Evolutionary conservation across 805 yeast genomes (phyloP), one percentile per base, ranked within the genome.

Genomic region (Lipomyces yamadae): DNA sequence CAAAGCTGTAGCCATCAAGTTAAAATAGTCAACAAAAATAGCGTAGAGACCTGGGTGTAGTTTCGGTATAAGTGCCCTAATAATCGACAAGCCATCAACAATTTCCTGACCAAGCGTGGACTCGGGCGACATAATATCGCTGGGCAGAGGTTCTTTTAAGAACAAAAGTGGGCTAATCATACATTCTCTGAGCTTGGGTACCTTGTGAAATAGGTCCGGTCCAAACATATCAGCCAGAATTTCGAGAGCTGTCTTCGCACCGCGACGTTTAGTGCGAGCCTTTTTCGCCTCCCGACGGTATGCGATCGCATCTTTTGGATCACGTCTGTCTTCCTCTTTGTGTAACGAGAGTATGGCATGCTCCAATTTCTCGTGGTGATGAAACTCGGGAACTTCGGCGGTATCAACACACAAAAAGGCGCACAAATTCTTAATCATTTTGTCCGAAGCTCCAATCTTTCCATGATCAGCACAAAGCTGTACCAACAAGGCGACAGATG

Each of bases 401-500:
- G 97, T 92, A 76, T 94, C 99, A 39, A 93, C 97, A 79, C 99
- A 95, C 61, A 95, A 76, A 75, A 94, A 94, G 0, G 94, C 97
- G 79, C 97, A 91, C 64, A 96, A 79, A 74, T 95, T 95, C 76
- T 91, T 94, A 56, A 91, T 86, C 70, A 96, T 89, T 76, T 95
- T 95, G 72, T 91, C 96, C 2, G 94, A 87, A 0, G 94, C 95
- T 48, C 87, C 87, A n/a, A 75, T 76, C 74, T 92, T 92, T 7
- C 85, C 86, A 3, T 78, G 78, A 0, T 75, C 75, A 45, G 86
- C 81, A 63, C 96, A 83, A 68, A 84, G 84, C n/a, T 78, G 74
- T 50, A 92, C 85, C 62, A 95, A 81, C 42, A 80, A 78, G 7
- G 93, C 84, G 37, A 93, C 84, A 0, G 97, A 84, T 1, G 77